phyloP scores from a whole-genome alignment of 2,329 filamentous ascomycete species.

The Colletotrichum sp. region DNA sequence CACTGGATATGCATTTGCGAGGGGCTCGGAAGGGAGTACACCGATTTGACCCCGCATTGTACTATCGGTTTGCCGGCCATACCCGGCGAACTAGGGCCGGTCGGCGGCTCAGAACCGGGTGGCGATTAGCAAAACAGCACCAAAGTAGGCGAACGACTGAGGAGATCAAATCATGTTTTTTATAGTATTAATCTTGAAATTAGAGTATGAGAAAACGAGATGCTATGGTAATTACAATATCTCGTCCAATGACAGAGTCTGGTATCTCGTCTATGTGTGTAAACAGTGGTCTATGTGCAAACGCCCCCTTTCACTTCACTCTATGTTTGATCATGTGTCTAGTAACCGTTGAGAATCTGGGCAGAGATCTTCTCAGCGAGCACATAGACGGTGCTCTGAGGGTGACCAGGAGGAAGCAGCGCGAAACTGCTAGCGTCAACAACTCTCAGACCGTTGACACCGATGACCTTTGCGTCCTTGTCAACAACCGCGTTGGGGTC shows the following conservation, averaged over 20 bases:
- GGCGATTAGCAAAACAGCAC: background rate
- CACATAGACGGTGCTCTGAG: conserved; percentile 26
- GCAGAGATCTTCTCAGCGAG: conserved; percentile 30
- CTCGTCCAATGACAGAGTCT: background rate
- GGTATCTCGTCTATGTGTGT: background rate
- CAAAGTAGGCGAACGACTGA: rapidly evolving
- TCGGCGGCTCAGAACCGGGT: background rate
- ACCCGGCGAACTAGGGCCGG: background rate
- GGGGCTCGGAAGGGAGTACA: background rate
- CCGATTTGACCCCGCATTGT: background rate
- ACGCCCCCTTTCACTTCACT: background rate
- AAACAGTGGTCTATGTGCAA: background rate
- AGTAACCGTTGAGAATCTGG: conserved; percentile 35
- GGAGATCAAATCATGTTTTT: background rate
- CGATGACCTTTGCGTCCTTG: conserved; percentile 30
- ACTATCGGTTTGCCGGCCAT: background rate
- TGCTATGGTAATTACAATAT: background rate
- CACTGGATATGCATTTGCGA: background rate
- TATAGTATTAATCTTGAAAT: background rate
- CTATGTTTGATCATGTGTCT: background rate
- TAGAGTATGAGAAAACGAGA: background rate
- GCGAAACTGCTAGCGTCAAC: conserved; percentile 34
- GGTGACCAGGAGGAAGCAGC: conserved; percentile 29
- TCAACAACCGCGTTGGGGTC: conserved; percentile 37
- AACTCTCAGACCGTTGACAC: conserved; percentile 33